Percentiles rank a stretch among this genome's conserved stretches.
Evolutionary conservation across 1,284 basidiomycete genomes (phyloP).

Genomic region (Phellinidium pouzarii): DNA sequence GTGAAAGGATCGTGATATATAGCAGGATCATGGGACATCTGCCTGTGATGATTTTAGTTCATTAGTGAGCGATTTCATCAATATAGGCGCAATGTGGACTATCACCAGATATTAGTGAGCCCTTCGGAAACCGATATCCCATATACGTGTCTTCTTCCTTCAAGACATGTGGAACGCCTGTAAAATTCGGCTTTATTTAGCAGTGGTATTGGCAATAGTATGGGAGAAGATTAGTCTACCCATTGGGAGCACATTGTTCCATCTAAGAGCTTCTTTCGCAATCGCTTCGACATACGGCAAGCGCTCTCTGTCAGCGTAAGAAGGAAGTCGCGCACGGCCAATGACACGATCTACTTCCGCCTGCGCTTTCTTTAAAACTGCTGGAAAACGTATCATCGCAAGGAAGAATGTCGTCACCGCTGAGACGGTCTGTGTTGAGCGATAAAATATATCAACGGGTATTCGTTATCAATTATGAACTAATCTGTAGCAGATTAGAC

Average conservation of each 20-base stretch:
- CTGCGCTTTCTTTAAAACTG: conserved; percentile 18
- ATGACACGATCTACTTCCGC: conserved; percentile 25
- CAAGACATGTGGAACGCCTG: conserved; percentile 18
- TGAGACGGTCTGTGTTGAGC: conserved; percentile 7
- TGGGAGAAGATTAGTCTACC: conserved; percentile 4
- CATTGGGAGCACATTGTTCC: conserved; percentile 23
- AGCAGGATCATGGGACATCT: conserved; percentile 14
- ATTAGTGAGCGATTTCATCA: no score
- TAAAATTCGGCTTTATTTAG: neutral
- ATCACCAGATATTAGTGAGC: conserved; percentile 18
- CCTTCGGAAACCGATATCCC: conserved; percentile 16
- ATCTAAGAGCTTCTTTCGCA: conserved; percentile 27
- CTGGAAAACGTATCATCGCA: conserved; percentile 15
- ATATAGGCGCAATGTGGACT: no score
- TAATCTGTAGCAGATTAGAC: neutral
- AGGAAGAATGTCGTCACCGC: conserved; percentile 17
- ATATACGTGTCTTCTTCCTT: conserved; percentile 17
- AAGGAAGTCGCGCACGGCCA: conserved; percentile 24
- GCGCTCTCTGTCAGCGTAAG: conserved; percentile 23
- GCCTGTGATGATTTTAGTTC: conserved; percentile 4
- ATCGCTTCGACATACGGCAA: conserved; percentile 26
- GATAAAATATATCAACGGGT: no score
- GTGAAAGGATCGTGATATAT: conserved; percentile 16
- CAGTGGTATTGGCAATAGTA: neutral
- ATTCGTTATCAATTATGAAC: neutral